Evolutionary conservation across 495 filamentous ascomycete species (phyloP), one percentile per base, ranked within the genome.

Genomic region (Parathielavia hyrcaniae): DNA sequence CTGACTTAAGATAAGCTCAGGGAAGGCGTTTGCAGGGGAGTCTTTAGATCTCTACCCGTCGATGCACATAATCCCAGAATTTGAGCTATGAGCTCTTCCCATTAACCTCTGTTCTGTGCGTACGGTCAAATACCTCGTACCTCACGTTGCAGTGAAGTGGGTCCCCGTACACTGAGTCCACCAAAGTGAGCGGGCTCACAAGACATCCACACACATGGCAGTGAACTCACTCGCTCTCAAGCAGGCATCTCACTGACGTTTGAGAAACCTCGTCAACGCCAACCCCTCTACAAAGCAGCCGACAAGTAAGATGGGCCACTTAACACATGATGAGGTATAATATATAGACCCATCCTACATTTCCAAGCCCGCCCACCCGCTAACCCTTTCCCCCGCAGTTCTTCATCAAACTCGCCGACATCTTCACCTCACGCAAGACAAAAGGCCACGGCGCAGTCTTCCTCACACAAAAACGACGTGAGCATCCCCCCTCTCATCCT

Each of bases 391-490:
- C 34, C 19, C 30, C 17, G 20, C 55, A 97, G 90, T 98, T 98
- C 83, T 95, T 98, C 79, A 67, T 79, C 56, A 80, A 83, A 59
- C 87, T 98, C 55, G 71, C 83, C 48, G 70, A 77, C 61, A 86
- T 98, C 61, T 87, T 97, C 70, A 78, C 82, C 55, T 72, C 76
- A 43, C 81, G 81, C 48, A 87, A 86, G 50, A 72, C 81, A 61
- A 83, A 86, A 64, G 74, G 83, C 62, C 85, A 88, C 64, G 89
- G 89, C 66, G 86, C 87, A 30, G 77, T 98, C 63, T 86, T 78
- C 74, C 80, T 98, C 57, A 88, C 86, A 8, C 93, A 98, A 68
- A 97, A 97, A 69, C 82, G 87, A 66, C 63, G 85, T 86, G 78
- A 39, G 76, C 38, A 23, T 55, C 17, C 34, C 14, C 30, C 32